Conservation (phyloP, 352 stramenopile genomes). For the Phytophthora quininea region DNA sequence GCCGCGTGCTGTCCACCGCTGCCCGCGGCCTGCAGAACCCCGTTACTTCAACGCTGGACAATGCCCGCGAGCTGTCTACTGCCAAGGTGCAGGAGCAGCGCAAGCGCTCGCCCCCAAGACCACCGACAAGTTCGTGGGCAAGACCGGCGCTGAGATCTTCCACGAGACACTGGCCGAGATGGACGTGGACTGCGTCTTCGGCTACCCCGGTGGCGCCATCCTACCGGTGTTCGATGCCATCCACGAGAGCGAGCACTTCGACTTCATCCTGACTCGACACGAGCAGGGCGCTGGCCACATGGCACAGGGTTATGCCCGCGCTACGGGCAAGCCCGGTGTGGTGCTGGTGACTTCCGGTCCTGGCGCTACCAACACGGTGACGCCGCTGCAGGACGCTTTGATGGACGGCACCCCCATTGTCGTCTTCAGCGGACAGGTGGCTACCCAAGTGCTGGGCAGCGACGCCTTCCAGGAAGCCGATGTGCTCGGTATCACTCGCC, state of each 20-base stretch:
- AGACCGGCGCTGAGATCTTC: conserved; percentile 94
- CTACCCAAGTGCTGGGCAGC: conserved; percentile 89
- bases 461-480: conserved; percentile 94
- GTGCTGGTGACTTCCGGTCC: conserved; percentile 94
- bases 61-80: conserved; percentile 45
- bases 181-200: conserved; percentile 92
- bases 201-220: conserved; percentile 94
- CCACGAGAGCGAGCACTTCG: conserved; percentile 85
- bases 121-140: conserved; percentile 90
- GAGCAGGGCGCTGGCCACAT: conserved; percentile 88
- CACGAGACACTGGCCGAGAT: conserved; percentile 93
- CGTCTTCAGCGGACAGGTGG: conserved; percentile 94
- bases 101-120: conserved; percentile 49
- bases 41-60: conserved; percentile 1
- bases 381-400: conserved; percentile 93
- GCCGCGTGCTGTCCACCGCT: conserved; percentile 30
- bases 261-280: conserved; percentile 84
- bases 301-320: conserved; percentile 84
- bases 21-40: conserved; percentile 28
- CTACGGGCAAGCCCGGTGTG: conserved; percentile 89
- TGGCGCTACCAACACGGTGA: conserved; percentile 95
- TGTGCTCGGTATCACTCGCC: conserved; percentile 84
- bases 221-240: conserved; percentile 95
- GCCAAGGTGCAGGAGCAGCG: conserved; percentile 35
- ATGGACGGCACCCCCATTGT: conserved; percentile 96